Percentiles rank a stretch among this genome's conserved stretches.
Evolutionary conservation across 768 basidiomycete species (phyloP).

Genomic region (Macrolepiota fuliginosa): DNA sequence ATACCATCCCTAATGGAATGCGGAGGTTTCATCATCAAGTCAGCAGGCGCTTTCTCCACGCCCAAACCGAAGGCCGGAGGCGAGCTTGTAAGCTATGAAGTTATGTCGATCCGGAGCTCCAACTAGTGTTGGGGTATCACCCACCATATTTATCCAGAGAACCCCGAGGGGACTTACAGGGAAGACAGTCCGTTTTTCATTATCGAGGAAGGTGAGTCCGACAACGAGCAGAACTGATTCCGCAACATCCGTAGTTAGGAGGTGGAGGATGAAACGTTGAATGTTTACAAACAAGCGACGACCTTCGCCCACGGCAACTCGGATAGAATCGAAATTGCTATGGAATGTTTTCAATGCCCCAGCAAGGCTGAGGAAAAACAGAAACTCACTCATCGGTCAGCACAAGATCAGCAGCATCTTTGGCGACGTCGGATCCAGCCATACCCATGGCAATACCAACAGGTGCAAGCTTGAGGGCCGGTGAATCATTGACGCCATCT

Average conservation of each 20-base stretch:
- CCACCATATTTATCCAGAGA: constrained; percentile 51
- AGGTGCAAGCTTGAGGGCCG: constrained; percentile 52
- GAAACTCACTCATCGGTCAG: constrained; percentile 48
- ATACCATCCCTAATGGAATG: constrained; percentile 34
- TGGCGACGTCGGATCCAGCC: constrained; percentile 54
- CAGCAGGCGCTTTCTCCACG: constrained; percentile 43
- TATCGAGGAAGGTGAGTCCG: constrained; percentile 55
- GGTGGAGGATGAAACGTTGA: constrained; percentile 52
- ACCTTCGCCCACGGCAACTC: constrained; percentile 55
- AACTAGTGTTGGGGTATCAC: constrained; percentile 27
- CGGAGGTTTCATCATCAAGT: constrained; percentile 49
- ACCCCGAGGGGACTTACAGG: constrained; percentile 53
- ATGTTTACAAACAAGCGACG: constrained; percentile 59
- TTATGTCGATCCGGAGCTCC: too few species aligned
- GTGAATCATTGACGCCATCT: constrained; percentile 59
- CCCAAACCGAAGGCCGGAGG: constrained; percentile 58
- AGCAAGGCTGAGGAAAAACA: background rate
- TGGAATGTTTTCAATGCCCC: background rate
- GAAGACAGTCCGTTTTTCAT: constrained; percentile 46
- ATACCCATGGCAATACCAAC: constrained; percentile 61
- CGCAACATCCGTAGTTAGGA: constrained; percentile 51
- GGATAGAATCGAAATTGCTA: constrained; percentile 58
- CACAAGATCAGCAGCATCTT: constrained; percentile 53
- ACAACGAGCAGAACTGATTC: constrained; percentile 54
- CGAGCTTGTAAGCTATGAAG: too few species aligned